phyloP scores from a whole-genome alignment of 768 basidiomycete species.

The Leucogyrophana mollusca region DNA sequence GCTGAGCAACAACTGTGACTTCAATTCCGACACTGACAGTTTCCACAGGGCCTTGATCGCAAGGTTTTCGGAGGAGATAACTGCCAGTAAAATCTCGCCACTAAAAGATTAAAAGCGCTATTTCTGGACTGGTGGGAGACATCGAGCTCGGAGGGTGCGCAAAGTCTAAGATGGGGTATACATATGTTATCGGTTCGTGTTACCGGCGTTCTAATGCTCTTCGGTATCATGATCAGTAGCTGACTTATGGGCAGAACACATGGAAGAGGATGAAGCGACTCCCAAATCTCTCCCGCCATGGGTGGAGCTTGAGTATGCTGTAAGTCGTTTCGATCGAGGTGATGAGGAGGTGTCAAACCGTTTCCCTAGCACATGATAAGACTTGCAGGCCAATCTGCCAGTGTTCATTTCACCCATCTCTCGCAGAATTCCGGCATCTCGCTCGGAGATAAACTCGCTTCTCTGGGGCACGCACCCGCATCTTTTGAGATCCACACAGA shows the following conservation, averaged over 20 bases:
- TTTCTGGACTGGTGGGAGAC: too few species aligned
- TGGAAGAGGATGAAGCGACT: slow-evolving; percentile 89
- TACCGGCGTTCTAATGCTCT: neutral
- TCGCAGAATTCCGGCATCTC: slow-evolving; percentile 66
- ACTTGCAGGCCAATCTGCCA: slow-evolving; percentile 62
- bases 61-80: neutral
- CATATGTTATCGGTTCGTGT: slow-evolving; percentile 56
- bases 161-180: slow-evolving; percentile 37
- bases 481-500: slow-evolving; percentile 24
- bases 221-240: neutral
- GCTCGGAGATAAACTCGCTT: slow-evolving; percentile 34
- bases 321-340: slow-evolving; percentile 30
- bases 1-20: too few species aligned
- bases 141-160: neutral
- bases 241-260: slow-evolving; percentile 63
- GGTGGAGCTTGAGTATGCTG: slow-evolving; percentile 92
- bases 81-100: too few species aligned
- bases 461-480: slow-evolving; percentile 2
- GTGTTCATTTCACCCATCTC: slow-evolving; percentile 84
- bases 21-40: neutral
- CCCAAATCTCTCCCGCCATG: slow-evolving; percentile 76
- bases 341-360: neutral
- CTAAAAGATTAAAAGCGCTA: too few species aligned
- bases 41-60: neutral
- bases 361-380: slow-evolving; percentile 76